phyloP scores from a whole-genome alignment of 2,329 filamentous ascomycete genomes.

The Xylaria sp. region DNA sequence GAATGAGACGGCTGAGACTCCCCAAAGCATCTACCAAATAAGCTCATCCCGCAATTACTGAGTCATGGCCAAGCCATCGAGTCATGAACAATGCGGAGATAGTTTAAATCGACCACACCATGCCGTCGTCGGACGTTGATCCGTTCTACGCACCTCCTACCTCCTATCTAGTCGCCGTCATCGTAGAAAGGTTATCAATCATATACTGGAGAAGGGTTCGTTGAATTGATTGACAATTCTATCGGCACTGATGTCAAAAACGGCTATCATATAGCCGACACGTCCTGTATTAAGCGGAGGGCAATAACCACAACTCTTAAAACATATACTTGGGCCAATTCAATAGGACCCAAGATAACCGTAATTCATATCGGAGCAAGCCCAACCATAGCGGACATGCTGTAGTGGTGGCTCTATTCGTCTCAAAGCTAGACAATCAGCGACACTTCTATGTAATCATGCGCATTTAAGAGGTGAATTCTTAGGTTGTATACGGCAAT shows the following conservation, averaged over 20 bases:
- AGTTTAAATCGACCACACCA: conserved; percentile 15
- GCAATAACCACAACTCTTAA: neutral
- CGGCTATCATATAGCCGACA: neutral
- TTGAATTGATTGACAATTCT: neutral
- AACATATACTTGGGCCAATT: neutral
- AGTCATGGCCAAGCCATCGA: conserved; percentile 18
- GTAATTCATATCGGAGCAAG: neutral
- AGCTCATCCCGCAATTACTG: conserved; percentile 2
- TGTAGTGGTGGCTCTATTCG: neutral
- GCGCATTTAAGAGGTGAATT: neutral
- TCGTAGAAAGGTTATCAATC: neutral
- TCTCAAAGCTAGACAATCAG: neutral
- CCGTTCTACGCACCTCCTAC: neutral
- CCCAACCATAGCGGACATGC: neutral
- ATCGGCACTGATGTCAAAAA: neutral
- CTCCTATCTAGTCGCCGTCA: neutral
- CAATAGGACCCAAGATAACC: neutral
- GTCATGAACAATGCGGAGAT: conserved; percentile 13
- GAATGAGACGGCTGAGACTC: neutral
- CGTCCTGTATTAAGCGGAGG: neutral
- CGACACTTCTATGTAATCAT: neutral
- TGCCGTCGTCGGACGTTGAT: conserved; percentile 10
- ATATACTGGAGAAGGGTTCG: neutral
- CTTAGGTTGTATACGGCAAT: neutral
- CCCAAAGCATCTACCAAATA: neutral